Evolutionary conservation across 352 stramenopile genomes (phyloP), one percentile per base, ranked within the genome.

Genomic region (Phytophthora ramorum): DNA sequence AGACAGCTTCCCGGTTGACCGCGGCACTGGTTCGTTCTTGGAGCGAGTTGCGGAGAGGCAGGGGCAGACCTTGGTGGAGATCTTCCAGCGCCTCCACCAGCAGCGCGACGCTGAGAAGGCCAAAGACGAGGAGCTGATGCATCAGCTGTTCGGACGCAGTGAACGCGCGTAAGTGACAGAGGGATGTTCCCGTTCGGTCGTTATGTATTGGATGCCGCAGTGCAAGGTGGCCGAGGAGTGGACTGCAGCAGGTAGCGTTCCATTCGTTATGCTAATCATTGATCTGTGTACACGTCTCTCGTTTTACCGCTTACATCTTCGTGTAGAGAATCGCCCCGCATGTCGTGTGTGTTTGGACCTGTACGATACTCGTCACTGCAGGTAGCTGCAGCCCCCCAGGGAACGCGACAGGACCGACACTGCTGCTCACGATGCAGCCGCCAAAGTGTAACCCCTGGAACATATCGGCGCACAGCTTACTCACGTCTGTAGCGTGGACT

Each of bases 321-420:
- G 51, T 49, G 64, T 77, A 79, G 45, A 87, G 79, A 19, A 87
- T 47, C 16, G 71, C 78, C 14, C 70, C 78, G 26, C 76, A 83
- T 30, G 67, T 85, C 49, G 78, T 87, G 38, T 83, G 71, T 37
- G 65, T 71, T 61, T 87, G 76, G 3, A 87, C 34, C 24, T 77
- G 61, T 20, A 64, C 19, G 16, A 30, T 22, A 7, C 54, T 63
- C 20, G 16, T 45, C 12, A n/a, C 22, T 50, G n/a, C 8, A 63
- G 35, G 49, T 17, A 28, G 26, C 8, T 59, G 46, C 22, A 63
- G 46, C 12, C 60, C 66, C 32, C 59, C 55, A 52, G 55, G 70
- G 46, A 69, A 59, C 17, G 78, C 78, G 4, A 82, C 43, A 17
- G 78, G 78, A 7, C 78, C 78, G 24, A 87, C 58, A 19, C 63